Conservation (phyloP, 2,329 filamentous ascomycete genomes). For the Arthrobotrys entomopaga region DNA sequence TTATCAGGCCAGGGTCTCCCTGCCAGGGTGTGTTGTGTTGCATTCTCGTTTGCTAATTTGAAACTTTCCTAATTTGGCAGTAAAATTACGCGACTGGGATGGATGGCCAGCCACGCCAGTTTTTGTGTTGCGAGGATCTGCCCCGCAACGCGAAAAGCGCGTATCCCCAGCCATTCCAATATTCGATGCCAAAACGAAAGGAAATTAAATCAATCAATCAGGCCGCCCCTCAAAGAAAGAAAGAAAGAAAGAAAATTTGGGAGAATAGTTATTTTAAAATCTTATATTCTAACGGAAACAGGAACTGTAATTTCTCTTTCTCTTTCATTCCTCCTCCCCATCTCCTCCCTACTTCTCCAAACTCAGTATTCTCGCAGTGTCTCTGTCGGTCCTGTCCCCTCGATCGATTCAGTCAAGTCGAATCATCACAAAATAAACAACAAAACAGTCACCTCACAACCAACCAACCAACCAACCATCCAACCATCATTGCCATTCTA, state of each 20-base stretch:
- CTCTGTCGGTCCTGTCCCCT: background rate
- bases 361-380: slow-evolving; percentile 3
- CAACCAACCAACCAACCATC: too few relatives aligned
- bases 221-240: slow-evolving; percentile 24
- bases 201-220: background rate
- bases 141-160: slow-evolving; percentile 47
- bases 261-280: slow-evolving; percentile 23
- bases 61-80: background rate
- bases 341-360: background rate
- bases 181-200: slow-evolving; percentile 22
- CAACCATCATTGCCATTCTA: too few relatives aligned
- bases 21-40: background rate
- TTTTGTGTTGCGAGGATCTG: slow-evolving; percentile 25
- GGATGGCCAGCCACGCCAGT: slow-evolving; percentile 25
- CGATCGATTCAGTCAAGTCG: too few relatives aligned
- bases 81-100: slow-evolving; percentile 9
- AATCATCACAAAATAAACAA: too few relatives aligned
- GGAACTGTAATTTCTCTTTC: slow-evolving; percentile 33
- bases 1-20: background rate
- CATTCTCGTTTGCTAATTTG: background rate
- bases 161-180: slow-evolving; percentile 53
- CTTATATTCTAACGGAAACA: slow-evolving; percentile 28
- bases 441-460: too few relatives aligned
- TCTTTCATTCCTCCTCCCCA: slow-evolving; percentile 10
- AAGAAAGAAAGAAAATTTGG: too few relatives aligned